phyloP scores from a whole-genome alignment of 208 protist genomes.

The Leishmania tropica region DNA sequence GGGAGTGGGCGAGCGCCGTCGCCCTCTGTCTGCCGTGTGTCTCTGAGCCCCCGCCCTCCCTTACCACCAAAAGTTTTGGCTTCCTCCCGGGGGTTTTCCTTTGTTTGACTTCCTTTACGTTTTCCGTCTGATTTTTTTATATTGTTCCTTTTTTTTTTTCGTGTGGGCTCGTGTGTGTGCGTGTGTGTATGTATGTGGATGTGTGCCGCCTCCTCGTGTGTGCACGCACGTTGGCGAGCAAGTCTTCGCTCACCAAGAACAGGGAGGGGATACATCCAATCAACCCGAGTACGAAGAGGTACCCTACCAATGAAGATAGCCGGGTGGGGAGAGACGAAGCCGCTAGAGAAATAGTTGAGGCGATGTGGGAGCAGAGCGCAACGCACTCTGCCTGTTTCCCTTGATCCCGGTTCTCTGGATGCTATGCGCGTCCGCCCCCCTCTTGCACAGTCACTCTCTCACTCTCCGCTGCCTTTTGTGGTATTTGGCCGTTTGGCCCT shows the following conservation, averaged over 20 bases:
- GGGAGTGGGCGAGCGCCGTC: neutral
- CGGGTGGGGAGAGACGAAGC: neutral
- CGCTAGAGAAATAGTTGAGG: neutral
- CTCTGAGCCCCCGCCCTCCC: neutral
- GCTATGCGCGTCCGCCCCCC: neutral
- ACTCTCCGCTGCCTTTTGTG: neutral
- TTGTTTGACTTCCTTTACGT: neutral
- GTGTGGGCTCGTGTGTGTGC: neutral
- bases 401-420: neutral
- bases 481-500: neutral
- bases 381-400: neutral
- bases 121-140: neutral
- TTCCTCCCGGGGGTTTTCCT: neutral
- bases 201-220: neutral
- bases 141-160: neutral
- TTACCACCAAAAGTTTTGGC: neutral
- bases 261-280: neutral
- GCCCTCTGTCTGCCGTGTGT: neutral
- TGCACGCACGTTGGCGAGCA: neutral
- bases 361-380: too few relatives aligned
- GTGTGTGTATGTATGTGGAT: neutral
- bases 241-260: neutral
- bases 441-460: neutral
- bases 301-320: neutral
- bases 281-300: neutral